Percentiles rank a stretch among this genome's conserved stretches.
Evolutionary conservation across 495 filamentous ascomycete species (phyloP).

Genomic region (Xylaria palmicola): DNA sequence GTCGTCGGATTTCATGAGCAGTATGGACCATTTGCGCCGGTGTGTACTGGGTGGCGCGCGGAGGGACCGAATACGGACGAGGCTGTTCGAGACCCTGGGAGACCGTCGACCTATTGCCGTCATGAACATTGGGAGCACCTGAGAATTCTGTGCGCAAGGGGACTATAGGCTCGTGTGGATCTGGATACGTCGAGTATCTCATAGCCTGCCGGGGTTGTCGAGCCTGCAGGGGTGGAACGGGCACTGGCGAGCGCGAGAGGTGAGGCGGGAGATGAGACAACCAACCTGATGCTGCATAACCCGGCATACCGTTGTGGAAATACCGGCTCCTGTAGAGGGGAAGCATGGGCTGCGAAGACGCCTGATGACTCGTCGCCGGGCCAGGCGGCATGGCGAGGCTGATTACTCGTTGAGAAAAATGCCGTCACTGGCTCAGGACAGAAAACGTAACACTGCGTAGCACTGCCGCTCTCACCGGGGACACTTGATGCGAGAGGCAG

Average conservation of each 20-base stretch:
- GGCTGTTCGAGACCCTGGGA: neutral
- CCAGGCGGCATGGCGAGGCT: neutral
- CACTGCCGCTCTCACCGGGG: too few relatives aligned
- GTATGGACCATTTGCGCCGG: neutral
- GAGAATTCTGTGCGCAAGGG: conserved; percentile 2
- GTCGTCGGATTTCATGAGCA: neutral
- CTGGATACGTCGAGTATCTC: neutral
- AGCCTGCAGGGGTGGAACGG: neutral
- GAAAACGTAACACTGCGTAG: too few relatives aligned
- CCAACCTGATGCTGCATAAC: neutral
- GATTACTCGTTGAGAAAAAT: too few relatives aligned
- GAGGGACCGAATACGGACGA: conserved; percentile 4
- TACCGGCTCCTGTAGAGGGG: neutral
- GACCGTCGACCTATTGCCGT: neutral
- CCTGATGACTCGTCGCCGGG: neutral
- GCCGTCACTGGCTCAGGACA: too few relatives aligned
- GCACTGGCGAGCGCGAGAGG: neutral
- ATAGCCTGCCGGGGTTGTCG: neutral
- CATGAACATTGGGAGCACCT: neutral
- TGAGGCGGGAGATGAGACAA: neutral
- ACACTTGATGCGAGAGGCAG: too few relatives aligned
- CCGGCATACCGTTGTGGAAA: neutral
- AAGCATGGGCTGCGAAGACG: conserved; percentile 3
- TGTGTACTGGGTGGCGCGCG: neutral
- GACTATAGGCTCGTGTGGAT: conserved; percentile 3